Conservation (phyloP, 192 early-diverging fungal species). For the Gigaspora rosea region DNA sequence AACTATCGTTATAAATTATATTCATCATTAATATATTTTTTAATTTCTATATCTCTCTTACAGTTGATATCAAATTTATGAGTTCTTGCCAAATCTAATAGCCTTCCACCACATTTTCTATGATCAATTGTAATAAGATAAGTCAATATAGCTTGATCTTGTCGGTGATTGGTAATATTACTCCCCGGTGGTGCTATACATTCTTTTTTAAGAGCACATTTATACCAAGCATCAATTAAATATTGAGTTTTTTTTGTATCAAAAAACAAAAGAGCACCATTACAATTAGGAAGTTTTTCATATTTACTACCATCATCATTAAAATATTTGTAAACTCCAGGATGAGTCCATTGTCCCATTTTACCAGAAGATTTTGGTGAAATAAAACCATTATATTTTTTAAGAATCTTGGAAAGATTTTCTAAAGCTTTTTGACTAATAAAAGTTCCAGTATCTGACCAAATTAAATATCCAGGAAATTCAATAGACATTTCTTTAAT, state of each 20-base stretch:
- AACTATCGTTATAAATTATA: no score
- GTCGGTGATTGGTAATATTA: conserved; percentile 52
- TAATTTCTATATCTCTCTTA: no score
- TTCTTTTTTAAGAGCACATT: conserved; percentile 43
- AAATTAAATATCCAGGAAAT: conserved; percentile 47
- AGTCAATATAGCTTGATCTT: conserved; percentile 58
- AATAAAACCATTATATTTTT: conserved; percentile 51
- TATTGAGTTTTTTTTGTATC: conserved; percentile 39
- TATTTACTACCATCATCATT: conserved; percentile 39
- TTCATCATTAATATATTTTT: no score
- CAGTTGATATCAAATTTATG: no score
- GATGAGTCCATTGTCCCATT: conserved; percentile 50
- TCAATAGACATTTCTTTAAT: conserved; percentile 48
- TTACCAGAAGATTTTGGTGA: conserved; percentile 49
- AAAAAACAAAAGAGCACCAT: conserved; percentile 53
- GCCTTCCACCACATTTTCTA: background rate
- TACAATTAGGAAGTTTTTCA: conserved; percentile 49
- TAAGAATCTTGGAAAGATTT: conserved; percentile 7
- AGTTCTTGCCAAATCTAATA: no score
- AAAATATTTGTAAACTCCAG: conserved; percentile 50
- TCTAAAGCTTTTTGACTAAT: conserved; percentile 40
- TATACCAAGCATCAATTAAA: conserved; percentile 48
- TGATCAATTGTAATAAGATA: conserved; percentile 35
- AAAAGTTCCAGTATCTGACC: conserved; percentile 56
- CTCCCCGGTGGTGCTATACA: conserved; percentile 58